Conservation (phyloP, 2,329 filamentous ascomycete species). For the Juglanconis sp. region DNA sequence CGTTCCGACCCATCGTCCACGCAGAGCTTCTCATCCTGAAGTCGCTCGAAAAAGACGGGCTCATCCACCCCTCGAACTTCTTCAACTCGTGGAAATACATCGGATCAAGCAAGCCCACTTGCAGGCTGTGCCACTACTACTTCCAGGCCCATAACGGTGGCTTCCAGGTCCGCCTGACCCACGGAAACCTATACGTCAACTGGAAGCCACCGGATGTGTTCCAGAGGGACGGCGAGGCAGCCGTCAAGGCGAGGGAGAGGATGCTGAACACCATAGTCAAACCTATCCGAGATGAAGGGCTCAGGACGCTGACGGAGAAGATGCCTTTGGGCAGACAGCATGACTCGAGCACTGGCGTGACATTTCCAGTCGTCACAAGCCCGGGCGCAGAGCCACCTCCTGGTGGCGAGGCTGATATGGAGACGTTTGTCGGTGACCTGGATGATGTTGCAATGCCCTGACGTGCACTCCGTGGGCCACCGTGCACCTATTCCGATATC, state of each 20-base stretch:
- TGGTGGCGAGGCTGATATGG: not conserved
- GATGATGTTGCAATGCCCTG: not conserved
- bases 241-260: constrained; percentile 3
- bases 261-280: constrained; percentile 1
- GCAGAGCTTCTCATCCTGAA: constrained; percentile 21
- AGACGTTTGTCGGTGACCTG: not conserved
- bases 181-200: constrained; percentile 21
- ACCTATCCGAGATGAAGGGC: constrained; percentile 2
- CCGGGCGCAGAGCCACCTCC: not conserved
- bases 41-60: constrained; percentile 13
- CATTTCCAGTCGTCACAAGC: not conserved
- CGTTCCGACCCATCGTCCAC: constrained; percentile 20
- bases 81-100: constrained; percentile 23
- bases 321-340: not conserved
- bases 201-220: constrained; percentile 22
- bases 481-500: too few relatives aligned
- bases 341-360: constrained; percentile 7
- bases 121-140: constrained; percentile 23
- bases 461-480: not conserved
- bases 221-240: constrained; percentile 16
- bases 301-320: constrained; percentile 4
- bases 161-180: constrained; percentile 15
- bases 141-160: constrained; percentile 14
- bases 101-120: constrained; percentile 24
- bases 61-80: constrained; percentile 13